phyloP scores from a whole-genome alignment of 306 rosid species.

The Quercus rubra region DNA sequence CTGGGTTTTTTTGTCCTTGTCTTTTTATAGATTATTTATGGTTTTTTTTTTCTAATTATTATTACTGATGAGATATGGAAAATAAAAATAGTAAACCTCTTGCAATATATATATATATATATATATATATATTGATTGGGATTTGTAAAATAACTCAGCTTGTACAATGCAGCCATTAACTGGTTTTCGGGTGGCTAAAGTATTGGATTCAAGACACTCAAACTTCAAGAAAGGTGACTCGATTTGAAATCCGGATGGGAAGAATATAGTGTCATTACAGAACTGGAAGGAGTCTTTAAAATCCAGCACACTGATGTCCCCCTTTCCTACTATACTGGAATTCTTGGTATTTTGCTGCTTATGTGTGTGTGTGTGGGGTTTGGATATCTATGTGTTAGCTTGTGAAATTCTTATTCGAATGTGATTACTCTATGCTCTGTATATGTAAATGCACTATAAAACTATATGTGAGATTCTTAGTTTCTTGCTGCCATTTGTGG shows the following conservation, averaged over 20 bases:
- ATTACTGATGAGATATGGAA: no score
- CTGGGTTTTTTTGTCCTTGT: no score
- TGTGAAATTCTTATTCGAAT: no score
- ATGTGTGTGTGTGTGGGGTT: no score
- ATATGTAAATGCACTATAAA: no score
- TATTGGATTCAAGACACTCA: slow-evolving; percentile 41
- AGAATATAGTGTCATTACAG: slow-evolving; percentile 39
- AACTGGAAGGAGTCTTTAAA: slow-evolving; percentile 29
- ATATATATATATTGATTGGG: no score
- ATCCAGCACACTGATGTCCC: slow-evolving; percentile 40
- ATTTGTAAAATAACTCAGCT: not conserved
- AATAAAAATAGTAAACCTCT: no score
- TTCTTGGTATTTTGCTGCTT: slow-evolving; percentile 11
- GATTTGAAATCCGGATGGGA: slow-evolving; percentile 54
- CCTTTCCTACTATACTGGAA: slow-evolving; percentile 45
- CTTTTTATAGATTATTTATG: no score
- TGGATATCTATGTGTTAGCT: no score
- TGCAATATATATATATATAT: no score
- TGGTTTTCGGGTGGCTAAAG: slow-evolving; percentile 45
- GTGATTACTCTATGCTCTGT: no score
- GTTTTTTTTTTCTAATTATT: no score
- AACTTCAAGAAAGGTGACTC: slow-evolving; percentile 45
- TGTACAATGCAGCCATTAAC: not conserved
- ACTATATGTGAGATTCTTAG: not conserved
- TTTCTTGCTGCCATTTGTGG: not conserved